A percentile compares a stretch with the other conserved stretches of the same genome.
These are phyloP conservation scores for Cordyceps tenuipes DNA, from an alignment of 2,329 filamentous ascomycete genomes.

Conservation along the genomic window DNA sequence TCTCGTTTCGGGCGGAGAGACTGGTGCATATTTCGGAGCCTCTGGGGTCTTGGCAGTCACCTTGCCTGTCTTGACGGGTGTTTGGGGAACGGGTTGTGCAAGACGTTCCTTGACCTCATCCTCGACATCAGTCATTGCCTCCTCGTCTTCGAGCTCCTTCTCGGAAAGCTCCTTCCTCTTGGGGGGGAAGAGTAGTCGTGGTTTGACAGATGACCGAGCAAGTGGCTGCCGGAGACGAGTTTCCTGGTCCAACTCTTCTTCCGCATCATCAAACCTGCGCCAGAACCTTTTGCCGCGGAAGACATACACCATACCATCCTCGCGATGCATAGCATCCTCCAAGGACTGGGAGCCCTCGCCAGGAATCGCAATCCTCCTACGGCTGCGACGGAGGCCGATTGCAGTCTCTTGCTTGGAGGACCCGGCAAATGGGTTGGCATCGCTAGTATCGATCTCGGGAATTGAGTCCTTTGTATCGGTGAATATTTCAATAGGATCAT, in stretches of 20 bases:
- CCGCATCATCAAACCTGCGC: constrained; percentile 51
- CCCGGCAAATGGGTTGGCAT: constrained; percentile 63
- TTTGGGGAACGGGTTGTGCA: constrained; percentile 22
- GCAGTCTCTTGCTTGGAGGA: constrained; percentile 25
- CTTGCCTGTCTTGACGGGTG: constrained; percentile 28
- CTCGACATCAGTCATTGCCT: constrained; percentile 52
- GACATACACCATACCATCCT: constrained; percentile 66
- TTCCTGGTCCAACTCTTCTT: constrained; percentile 28
- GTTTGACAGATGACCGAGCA: constrained; percentile 62
- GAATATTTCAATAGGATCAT: constrained; percentile 60
- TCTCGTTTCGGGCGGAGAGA: constrained; percentile 54
- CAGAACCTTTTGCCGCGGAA: constrained; percentile 78
- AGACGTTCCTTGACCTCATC: constrained; percentile 31
- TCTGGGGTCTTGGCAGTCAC: constrained; percentile 38
- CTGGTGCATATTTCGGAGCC: constrained; percentile 46
- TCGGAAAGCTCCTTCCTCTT: constrained; percentile 38
- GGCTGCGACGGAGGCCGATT: constrained; percentile 43
- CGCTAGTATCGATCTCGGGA: constrained; percentile 56
- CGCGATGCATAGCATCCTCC: constrained; percentile 53
- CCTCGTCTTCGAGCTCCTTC: constrained; percentile 46
- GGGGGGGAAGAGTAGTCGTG: constrained; percentile 60
- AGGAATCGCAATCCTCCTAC: constrained; percentile 45
- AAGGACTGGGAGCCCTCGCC: constrained; percentile 52
- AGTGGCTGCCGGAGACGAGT: constrained; percentile 35
- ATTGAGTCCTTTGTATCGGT: constrained; percentile 73